Percentiles rank a stretch among this genome's conserved stretches.
These are phyloP conservation scores for Strigomonas culicis DNA, from an alignment of 208 protist genomes.

Conservation along the genomic window DNA sequence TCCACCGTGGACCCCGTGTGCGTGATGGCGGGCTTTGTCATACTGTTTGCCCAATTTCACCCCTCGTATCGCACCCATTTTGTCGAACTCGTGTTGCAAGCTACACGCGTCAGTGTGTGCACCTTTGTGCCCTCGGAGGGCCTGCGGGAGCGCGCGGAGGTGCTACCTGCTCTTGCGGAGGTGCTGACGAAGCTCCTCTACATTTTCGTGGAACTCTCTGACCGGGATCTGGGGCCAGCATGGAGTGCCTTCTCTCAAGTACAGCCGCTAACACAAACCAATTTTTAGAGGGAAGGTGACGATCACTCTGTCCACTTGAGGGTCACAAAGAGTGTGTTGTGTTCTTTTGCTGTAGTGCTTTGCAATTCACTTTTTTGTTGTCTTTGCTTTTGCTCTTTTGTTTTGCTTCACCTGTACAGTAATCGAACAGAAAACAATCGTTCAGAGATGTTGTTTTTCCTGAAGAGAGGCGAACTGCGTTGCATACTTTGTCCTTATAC, in stretches of 20 bases:
- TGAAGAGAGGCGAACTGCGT: too few species aligned
- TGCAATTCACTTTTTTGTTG: neutral
- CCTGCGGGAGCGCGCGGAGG: slow-evolving; percentile 4
- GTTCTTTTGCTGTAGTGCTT: neutral
- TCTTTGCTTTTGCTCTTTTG: neutral
- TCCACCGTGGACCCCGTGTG: slow-evolving; percentile 78
- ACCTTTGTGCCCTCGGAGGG: slow-evolving; percentile 16
- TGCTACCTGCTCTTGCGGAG: slow-evolving; percentile 35
- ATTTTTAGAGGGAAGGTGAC: neutral
- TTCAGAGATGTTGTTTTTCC: too few species aligned
- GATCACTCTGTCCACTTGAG: neutral
- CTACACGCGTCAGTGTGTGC: slow-evolving; percentile 32
- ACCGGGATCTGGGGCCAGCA: neutral
- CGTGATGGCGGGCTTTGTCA: slow-evolving; percentile 86
- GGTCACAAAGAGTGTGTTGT: too few species aligned
- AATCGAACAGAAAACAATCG: slow-evolving; percentile 6
- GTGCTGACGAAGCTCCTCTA: slow-evolving; percentile 27
- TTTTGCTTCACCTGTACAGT: neutral
- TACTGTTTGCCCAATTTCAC: slow-evolving; percentile 94
- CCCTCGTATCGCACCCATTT: slow-evolving; percentile 69
- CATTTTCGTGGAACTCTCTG: slow-evolving; percentile 16
- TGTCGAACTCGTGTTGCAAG: slow-evolving; percentile 84
- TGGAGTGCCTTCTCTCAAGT: slow-evolving; percentile 17
- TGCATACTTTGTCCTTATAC: too few species aligned
- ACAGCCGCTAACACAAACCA: slow-evolving; percentile 3